A percentile compares a stretch with the other conserved stretches of the same genome.
Evolutionary conservation across 345 rosid species (phyloP).

Genomic region (Dipteronia dyeriana): DNA sequence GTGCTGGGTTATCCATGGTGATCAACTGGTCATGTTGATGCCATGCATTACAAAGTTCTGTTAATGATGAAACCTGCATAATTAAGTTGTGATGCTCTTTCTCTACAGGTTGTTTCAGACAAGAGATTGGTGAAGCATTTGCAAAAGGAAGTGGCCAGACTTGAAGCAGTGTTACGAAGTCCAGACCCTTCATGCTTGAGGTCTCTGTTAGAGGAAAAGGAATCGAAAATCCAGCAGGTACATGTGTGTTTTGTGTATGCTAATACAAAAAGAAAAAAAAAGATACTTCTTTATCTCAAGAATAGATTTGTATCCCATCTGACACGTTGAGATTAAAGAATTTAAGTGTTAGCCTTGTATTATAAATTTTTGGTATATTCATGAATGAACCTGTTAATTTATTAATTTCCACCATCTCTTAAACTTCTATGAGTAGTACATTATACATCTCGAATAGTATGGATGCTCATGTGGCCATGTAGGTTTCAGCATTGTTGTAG

Average conservation of each 20-base stretch:
- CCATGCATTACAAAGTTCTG: neutral
- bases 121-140: slow-evolving; percentile 72
- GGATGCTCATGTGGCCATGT: neutral
- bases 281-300: slow-evolving; percentile 5
- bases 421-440: neutral
- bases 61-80: neutral
- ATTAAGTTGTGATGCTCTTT: slow-evolving; percentile 15
- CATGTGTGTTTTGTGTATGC: slow-evolving; percentile 3
- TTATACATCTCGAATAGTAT: neutral
- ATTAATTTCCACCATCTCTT: neutral
- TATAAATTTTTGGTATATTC: neutral
- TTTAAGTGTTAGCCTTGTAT: neutral
- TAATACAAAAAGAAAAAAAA: neutral
- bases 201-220: slow-evolving; percentile 64
- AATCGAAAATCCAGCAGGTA: slow-evolving; percentile 79
- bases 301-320: neutral
- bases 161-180: slow-evolving; percentile 82
- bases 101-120: slow-evolving; percentile 71
- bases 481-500: neutral
- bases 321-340: neutral
- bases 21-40: neutral
- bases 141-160: slow-evolving; percentile 93
- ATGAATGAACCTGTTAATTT: neutral
- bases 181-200: slow-evolving; percentile 70
- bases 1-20: neutral